These are phyloP conservation scores for Heteromeles arbutifolia DNA, from an alignment of 306 rosid species.

Conservation along the genomic window DNA sequence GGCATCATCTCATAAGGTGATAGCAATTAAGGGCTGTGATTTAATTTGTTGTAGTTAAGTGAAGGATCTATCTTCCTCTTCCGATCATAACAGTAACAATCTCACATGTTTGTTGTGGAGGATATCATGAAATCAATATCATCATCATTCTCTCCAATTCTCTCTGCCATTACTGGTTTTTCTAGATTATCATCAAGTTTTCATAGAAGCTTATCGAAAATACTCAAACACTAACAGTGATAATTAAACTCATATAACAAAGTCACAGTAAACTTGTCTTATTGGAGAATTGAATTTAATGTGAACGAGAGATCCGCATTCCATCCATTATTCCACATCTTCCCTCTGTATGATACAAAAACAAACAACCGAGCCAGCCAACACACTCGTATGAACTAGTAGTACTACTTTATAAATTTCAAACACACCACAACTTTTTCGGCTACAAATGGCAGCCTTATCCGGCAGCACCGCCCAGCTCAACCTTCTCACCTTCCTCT, in stretches of 20 bases:
- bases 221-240: no score
- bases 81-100: no score
- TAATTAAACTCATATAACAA: not conserved
- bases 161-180: no score
- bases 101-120: no score
- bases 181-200: no score
- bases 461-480: slow-evolving; percentile 27
- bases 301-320: not conserved
- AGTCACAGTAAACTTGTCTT: not conserved
- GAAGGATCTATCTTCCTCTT: no score
- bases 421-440: not conserved
- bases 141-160: no score
- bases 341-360: not conserved
- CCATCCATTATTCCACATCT: not conserved
- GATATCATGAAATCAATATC: no score
- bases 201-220: no score
- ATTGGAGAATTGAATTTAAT: not conserved
- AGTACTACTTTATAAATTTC: not conserved
- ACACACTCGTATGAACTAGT: not conserved
- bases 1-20: no score
- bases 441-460: slow-evolving; percentile 25
- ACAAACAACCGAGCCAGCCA: not conserved
- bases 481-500: slow-evolving; percentile 26
- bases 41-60: no score
- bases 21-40: no score